These are phyloP conservation scores for Schwanniomyces sp. DNA, from an alignment of 805 yeast genomes.

Conservation along the genomic window DNA sequence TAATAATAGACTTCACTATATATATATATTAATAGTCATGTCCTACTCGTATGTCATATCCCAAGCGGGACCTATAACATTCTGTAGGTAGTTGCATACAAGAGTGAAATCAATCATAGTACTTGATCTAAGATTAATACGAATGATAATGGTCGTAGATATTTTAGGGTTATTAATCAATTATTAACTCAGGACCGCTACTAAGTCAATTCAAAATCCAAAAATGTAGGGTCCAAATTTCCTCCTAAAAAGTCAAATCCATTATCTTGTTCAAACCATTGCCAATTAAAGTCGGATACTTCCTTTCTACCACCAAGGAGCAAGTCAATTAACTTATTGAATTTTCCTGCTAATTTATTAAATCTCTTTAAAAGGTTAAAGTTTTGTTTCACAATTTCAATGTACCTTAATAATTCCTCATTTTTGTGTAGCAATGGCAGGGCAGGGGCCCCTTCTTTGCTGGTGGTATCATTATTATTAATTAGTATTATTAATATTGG, in stretches of 20 bases:
- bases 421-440: slow-evolving; percentile 2
- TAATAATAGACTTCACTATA: too few species aligned
- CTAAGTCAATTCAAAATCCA: not conserved
- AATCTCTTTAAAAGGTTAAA: slow-evolving; percentile 10
- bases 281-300: not conserved
- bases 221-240: slow-evolving; percentile 7
- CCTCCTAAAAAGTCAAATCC: slow-evolving; percentile 13
- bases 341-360: slow-evolving; percentile 18
- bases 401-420: slow-evolving; percentile 11
- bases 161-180: not conserved
- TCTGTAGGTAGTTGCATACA: too few species aligned
- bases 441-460: not conserved
- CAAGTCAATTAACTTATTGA: slow-evolving; percentile 14
- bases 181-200: too few species aligned
- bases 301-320: slow-evolving; percentile 11
- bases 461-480: slow-evolving; percentile 5
- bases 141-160: too few species aligned
- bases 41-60: too few species aligned
- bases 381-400: slow-evolving; percentile 11
- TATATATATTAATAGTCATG: too few species aligned
- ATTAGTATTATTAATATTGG: slow-evolving; percentile 28
- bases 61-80: too few species aligned
- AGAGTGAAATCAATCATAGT: too few species aligned
- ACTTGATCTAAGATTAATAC: too few species aligned
- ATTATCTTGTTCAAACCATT: slow-evolving; percentile 9